Base-by-base conservation (phyloP, 768 basidiomycete species). In the Artomyces pyxidatus region DNA sequence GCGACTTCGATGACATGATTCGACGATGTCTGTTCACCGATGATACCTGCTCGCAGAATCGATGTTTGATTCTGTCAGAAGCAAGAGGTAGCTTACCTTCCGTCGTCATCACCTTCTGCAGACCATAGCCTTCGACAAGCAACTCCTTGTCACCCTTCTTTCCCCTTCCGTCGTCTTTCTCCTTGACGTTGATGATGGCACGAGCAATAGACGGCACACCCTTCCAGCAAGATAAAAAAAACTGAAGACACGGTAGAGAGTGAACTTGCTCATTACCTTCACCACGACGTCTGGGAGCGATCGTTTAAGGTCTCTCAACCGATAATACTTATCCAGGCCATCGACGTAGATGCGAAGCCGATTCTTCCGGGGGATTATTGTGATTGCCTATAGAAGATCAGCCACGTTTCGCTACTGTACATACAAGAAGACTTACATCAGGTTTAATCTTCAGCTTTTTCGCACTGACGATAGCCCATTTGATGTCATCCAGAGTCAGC, bases 1-100 rank as follows among this genome's bases (percentile, higher is more conserved):
- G 87, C 82, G 12, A 91, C 88, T 64, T 99, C 96, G 59, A 98
- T 96, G 63, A 99, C 87, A 67, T 98, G 94, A 61, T 99, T 99
- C 12, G 93, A 93, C 9, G 88, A 84, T 11, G 96, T 97, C 50
- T 88, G 75, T 59, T 89, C 81, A 35, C 96, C 96, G 49, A 96
- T 72, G 51, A 99, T 90, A 61, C 95, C 93, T 94, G 14, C 16
- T 9, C 5, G 21, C 30, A 46, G 16, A 38, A 14, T 50, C 29
- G 22, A 7, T 37, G 39, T 25, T n/a, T 1, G 5, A 16, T 17
- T 19, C 12, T 10, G 29, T 16, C 16, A 32, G 17, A 22, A 28
- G 46, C 23, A 12, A 21, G 51, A 3, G 26, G 7, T 48, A 59
- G 57, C 65, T 30, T 40, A 91, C 94, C 95, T 69, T 96, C 93